Percentiles rank a stretch among this genome's conserved stretches.
These are phyloP conservation scores for Globisporangium orthogonon DNA, from an alignment of 352 stramenopile genomes.

Conservation along the genomic window DNA sequence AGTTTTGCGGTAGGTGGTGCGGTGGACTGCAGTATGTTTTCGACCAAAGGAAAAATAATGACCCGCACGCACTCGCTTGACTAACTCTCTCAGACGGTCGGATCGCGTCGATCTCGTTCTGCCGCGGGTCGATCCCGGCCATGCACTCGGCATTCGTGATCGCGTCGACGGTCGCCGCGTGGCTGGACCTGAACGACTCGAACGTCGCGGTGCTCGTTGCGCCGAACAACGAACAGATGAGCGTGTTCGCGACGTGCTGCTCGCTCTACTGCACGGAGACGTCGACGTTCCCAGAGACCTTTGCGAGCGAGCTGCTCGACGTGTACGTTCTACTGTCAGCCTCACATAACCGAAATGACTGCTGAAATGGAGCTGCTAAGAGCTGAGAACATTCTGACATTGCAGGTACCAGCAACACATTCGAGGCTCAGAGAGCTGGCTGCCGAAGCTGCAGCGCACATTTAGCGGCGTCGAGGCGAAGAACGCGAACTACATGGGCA, in stretches of 20 bases:
- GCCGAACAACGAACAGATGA: conserved; percentile 85
- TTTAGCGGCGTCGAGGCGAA: conserved; percentile 68
- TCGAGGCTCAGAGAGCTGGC: conserved; percentile 65
- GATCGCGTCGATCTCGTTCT: conserved; percentile 77
- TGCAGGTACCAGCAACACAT: conserved; percentile 57
- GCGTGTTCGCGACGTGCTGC: conserved; percentile 83
- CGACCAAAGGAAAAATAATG: too few relatives aligned
- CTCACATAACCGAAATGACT: too few relatives aligned
- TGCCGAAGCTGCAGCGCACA: conserved; percentile 65
- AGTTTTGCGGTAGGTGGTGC: conserved; percentile 66
- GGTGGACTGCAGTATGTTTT: background rate
- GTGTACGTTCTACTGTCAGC: conserved; percentile 26
- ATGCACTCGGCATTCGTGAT: conserved; percentile 85
- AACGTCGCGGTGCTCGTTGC: conserved; percentile 80
- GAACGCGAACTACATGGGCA: conserved; percentile 61
- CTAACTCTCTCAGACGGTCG: conserved; percentile 45
- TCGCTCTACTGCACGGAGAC: conserved; percentile 73
- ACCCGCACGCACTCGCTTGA: background rate
- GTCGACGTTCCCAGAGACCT: conserved; percentile 57
- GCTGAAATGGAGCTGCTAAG: too few relatives aligned
- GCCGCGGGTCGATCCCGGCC: conserved; percentile 59
- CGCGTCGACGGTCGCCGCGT: conserved; percentile 73
- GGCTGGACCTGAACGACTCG: conserved; percentile 66
- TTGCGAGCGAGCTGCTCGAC: conserved; percentile 63
- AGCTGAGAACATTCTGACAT: too few relatives aligned